phyloP scores from a whole-genome alignment of 768 basidiomycete genomes.

The Termitomyces sp. region DNA sequence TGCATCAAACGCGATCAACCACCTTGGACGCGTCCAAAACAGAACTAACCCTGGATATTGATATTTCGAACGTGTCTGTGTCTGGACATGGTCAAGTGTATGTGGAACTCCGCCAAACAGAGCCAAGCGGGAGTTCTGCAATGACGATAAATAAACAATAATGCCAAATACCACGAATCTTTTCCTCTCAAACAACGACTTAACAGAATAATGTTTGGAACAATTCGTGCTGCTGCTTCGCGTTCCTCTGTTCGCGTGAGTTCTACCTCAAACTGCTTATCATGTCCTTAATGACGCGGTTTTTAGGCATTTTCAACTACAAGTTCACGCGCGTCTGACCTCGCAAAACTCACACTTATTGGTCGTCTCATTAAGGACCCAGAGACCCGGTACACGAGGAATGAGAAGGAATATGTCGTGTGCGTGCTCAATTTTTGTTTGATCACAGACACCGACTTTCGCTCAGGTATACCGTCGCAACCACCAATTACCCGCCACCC shows the following conservation, averaged over 20 bases:
- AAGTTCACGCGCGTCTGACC: conserved; percentile 46
- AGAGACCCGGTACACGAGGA: conserved; percentile 61
- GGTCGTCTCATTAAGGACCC: conserved; percentile 72
- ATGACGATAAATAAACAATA: conserved; percentile 7
- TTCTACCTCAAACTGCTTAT: conserved; percentile 7
- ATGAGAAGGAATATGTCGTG: conserved; percentile 75
- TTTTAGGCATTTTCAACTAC: conserved; percentile 63
- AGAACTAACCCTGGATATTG: conserved; percentile 58
- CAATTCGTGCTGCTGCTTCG: conserved; percentile 38
- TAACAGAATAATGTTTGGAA: conserved; percentile 41
- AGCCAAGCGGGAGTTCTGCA: neutral
- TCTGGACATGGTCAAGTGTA: conserved; percentile 65
- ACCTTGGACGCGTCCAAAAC: neutral
- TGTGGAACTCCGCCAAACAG: conserved; percentile 6
- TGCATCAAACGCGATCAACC: conserved; percentile 23
- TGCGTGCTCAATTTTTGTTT: conserved; percentile 29
- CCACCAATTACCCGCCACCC: conserved; percentile 54
- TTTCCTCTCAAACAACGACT: neutral
- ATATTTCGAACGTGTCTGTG: conserved; percentile 88
- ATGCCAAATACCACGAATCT: conserved; percentile 12
- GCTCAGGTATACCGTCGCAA: conserved; percentile 72
- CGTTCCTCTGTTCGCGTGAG: conserved; percentile 46
- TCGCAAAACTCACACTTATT: conserved; percentile 74
- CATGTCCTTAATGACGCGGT: neutral
- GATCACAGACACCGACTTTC: neutral